Conservation (phyloP, 306 rosid species). For the Pachyrhizus erosus region DNA sequence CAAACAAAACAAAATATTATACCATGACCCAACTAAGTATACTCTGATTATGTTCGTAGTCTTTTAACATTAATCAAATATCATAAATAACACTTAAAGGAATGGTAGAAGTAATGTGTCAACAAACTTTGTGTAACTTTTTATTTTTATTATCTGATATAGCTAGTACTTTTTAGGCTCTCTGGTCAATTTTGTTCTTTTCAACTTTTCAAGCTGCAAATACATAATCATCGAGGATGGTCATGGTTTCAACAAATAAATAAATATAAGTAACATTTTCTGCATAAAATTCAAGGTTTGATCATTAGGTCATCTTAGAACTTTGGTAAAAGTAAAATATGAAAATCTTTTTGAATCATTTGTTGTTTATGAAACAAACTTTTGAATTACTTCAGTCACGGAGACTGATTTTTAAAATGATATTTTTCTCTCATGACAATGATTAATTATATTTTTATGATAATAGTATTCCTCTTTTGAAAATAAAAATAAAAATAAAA, state of each 20-base stretch:
- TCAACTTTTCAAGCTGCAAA: not conserved
- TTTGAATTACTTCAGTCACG: not conserved
- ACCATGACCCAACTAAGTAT: not conserved
- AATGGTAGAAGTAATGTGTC: not conserved
- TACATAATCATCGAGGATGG: not conserved
- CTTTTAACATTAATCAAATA: not conserved
- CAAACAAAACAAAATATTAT: not conserved
- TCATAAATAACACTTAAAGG: not conserved
- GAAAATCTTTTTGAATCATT: not conserved
- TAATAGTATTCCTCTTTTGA: too few relatives aligned
- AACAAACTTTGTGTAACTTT: not conserved
- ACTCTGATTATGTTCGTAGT: not conserved
- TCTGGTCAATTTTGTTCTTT: not conserved
- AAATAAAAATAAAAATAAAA: too few relatives aligned
- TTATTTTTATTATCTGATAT: not conserved
- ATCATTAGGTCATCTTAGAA: not conserved
- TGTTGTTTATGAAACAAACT: not conserved
- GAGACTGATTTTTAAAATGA: not conserved
- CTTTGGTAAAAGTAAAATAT: not conserved
- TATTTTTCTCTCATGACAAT: not conserved
- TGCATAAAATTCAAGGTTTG: not conserved
- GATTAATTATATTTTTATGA: too few relatives aligned
- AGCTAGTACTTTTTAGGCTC: not conserved
- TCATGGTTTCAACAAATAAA: constrained; percentile 6
- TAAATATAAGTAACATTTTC: not conserved